Base-by-base conservation (phyloP, 352 stramenopile species). In the Globisporangium okanoganense region DNA sequence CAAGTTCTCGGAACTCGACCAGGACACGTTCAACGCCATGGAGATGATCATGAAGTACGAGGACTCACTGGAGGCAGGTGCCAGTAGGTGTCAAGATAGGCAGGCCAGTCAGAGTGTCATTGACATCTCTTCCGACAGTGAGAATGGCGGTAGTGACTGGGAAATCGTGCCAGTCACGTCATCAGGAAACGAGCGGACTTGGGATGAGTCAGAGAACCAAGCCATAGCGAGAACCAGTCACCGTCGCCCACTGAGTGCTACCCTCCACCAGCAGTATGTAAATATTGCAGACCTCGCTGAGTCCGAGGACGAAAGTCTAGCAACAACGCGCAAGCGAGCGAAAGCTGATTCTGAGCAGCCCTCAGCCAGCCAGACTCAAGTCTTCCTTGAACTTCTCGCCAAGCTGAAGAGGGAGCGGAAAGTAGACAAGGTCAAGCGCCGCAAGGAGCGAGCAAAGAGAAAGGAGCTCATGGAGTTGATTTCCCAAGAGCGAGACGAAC, bases 381-480 rank as follows among this genome's bases (percentile, higher is more conserved):
- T 13, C 22, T 58, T 58, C 35, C 6, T 40, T 8, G 25, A 47
- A 2, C 16, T 47, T 3, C 36, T 58, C 35, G 14, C 35, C 2
- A 58, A 58, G 36, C 35, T 58, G 2, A 58, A 58, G 52, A 8
- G 18, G 2, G 38, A 58, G 35, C 52, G 36, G 6, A 47, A 48
- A n/a, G 36, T 24, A 5, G 52, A 58, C 35, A 58, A 49, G n/a
- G 13, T 18, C 5, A 36, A 58, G 36, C 52, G 52, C 2, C 52
- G 52, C 4, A 43, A n/a, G 14, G 52, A 58, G 22, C 52, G 36
- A 41, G 22, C 16, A 3, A 36, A 58, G 24, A 24, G 52, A 7
- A 29, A 31, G 13, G 52, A 47, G 3, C 36, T 58, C 22, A 38
- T 27, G 10, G 24, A 29, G 24, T 14, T 58, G 35, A 58, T 58